Percentiles rank a stretch among this genome's conserved stretches.
phyloP scores from a whole-genome alignment of 345 rosid genomes.

The Moricandia arvensis region DNA sequence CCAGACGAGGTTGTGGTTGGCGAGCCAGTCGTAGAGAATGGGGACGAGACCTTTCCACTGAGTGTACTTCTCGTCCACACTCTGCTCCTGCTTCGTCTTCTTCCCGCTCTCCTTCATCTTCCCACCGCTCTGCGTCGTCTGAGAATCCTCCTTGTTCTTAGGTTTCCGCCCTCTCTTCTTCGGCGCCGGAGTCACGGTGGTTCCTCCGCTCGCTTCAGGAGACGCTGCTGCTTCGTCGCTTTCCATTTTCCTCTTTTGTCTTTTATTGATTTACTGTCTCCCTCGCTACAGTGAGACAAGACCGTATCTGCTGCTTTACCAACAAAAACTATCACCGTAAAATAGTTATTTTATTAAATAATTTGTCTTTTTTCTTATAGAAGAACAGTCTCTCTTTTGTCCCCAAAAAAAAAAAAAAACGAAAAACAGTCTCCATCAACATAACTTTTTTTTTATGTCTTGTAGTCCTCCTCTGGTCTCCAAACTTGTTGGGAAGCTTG shows the following conservation, averaged over 20 bases:
- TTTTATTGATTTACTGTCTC: neutral
- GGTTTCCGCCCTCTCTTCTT: constrained; percentile 97
- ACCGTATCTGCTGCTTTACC: no score
- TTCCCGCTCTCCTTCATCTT: constrained; percentile 36
- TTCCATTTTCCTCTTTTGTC: neutral
- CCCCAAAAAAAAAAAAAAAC: no score
- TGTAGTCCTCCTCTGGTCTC: no score
- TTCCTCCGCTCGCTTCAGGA: constrained; percentile 16
- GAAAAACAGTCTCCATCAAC: no score
- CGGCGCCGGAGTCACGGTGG: constrained; percentile 35
- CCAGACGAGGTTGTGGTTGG: constrained; percentile 99
- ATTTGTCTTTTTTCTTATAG: no score
- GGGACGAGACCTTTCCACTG: constrained; percentile 97
- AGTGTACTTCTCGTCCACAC: constrained; percentile 83
- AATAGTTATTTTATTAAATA: no score
- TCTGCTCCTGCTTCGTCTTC: constrained; percentile 49
- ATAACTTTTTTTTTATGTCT: no score
- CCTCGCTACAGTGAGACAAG: no score
- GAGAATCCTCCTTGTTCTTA: constrained; percentile 71
- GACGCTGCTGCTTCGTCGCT: neutral
- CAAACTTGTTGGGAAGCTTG: no score
- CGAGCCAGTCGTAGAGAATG: constrained; percentile 97
- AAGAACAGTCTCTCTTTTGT: no score
- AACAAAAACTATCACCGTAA: no score
- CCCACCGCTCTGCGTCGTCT: constrained; percentile 40